Conservation (phyloP, 176 grass and related monocot species). For the Urochloa ruziziensis region DNA sequence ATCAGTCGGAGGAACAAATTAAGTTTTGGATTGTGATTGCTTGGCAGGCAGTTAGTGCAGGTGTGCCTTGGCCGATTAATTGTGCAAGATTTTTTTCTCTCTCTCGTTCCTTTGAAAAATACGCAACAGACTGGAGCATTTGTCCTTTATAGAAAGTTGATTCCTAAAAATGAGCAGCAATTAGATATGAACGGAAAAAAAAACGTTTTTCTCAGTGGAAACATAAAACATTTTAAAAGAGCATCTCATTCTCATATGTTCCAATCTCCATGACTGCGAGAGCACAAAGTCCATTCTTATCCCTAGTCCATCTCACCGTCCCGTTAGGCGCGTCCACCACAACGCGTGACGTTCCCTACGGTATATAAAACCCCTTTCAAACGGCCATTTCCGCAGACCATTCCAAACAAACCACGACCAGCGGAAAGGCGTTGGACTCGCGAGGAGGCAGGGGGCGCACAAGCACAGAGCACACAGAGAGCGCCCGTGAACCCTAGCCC, state of each 20-base stretch:
- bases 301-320: neutral
- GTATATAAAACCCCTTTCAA: slow-evolving; percentile 34
- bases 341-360: slow-evolving; percentile 28
- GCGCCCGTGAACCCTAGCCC: slow-evolving; percentile 18
- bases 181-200: neutral
- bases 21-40: too few relatives aligned
- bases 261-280: neutral
- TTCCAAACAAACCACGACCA: slow-evolving; percentile 23
- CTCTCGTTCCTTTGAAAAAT: neutral
- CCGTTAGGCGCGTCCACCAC: slow-evolving; percentile 23
- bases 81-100: too few relatives aligned
- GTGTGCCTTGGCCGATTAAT: neutral
- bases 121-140: neutral
- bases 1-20: too few relatives aligned
- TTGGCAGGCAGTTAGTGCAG: neutral
- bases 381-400: slow-evolving; percentile 42
- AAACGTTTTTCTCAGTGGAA: neutral
- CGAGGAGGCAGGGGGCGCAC: neutral
- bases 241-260: neutral
- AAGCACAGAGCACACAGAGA: neutral
- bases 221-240: slow-evolving; percentile 1
- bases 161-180: neutral
- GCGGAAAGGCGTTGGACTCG: neutral
- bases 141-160: neutral
- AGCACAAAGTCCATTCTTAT: neutral